Base-by-base conservation (phyloP, 805 yeast species). In the Wickerhamiella slavikovae region DNA sequence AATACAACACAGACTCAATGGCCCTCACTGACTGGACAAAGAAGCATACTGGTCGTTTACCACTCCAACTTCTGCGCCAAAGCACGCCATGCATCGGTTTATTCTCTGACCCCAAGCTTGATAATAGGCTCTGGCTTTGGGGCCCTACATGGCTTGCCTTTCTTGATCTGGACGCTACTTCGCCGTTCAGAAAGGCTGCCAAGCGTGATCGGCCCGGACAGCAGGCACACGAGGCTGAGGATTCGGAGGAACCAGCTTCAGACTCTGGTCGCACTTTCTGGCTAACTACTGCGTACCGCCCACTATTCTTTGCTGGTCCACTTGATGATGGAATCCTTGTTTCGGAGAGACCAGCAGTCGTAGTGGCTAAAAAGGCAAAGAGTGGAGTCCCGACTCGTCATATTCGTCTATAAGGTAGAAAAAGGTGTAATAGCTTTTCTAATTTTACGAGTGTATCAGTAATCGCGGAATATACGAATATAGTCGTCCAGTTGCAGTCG, bases 71-170 rank as follows among this genome's bases (percentile, higher is more conserved):
- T 36, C 45, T 60, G 12, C 48, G 57, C 2, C 55, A 65, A 30
- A 64, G 63, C 12, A 85, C 76, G 33, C 70, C 73, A 41, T 71
- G 91, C 32, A 61, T 66, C 35, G 94, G 93, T 11, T 49, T 77
- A 9, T 78, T 76, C 44, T 44, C 48, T 11, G 69, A 68, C 30
- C 49, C 48, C 7, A 44, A 48, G 3, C 50, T 53, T 20, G 39
- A 52, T 1, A 43, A 54, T 20, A 59, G 66, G 32, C 54, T 75
- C 11, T 85, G 94, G 94, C 52, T 80, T n/a, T 82, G 78, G 66
- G 92, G 94, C 2, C 61, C 76, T 14, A 66, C 66, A 29, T 85
- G 93, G 92, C 39, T 83, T 11, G 65, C 74, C 3, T 76, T 65
- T 47, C 62, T 85, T 29, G 85, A 85, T 48, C 51, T 77, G 38